Evolutionary conservation across 371 early-diverging fungal genomes (phyloP), one percentile per base, ranked within the genome.

Genomic region (Capniomyces stellatus): DNA sequence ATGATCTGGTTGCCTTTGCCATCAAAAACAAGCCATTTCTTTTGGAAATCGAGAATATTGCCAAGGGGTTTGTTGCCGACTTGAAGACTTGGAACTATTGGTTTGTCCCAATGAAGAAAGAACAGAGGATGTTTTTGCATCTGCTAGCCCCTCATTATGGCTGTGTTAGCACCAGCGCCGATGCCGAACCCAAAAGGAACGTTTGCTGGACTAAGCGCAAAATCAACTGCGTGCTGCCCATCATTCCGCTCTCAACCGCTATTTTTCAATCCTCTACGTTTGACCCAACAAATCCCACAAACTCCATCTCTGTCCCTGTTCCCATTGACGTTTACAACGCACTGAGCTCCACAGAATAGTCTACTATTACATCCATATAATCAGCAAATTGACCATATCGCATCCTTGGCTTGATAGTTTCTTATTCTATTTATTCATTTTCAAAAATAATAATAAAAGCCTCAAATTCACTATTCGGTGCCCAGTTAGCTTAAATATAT

Each of bases 181-280:
- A 86, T 63, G 70, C 70, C 13, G 87, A 85, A 60, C 85, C 87
- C 0, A 65, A 74, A 30, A 73, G 87, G 29, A 81, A 76, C 29
- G 79, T 84, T 63, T 79, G 27, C 55, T 86, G 58, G 76, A 75
- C 25, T 67, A 82, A 64, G 62, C 54, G 62, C 30, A 54, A 54
- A 1, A 12, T 52, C 21, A 43, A 43, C 12, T 28, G 62, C 21
- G 56, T 57, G 1, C 46, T 67, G 29, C 67, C 67, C 29, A 62
- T 62, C 52, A 59, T 66, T 12, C 31, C 52, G 28, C 47, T 66
- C n/a, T 66, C 62, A 2, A 56, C 21, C 22, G 66, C 65, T 12
- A 2, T 12, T 21, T 51, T 51, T 35, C 10, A 35, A 10, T 35
- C 35, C 15, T 10, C 35, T 6, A 35, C 15, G 10, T 35, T 35